These are phyloP conservation scores for Camelina hispida DNA, from an alignment of 345 rosid genomes.

Conservation along the genomic window DNA sequence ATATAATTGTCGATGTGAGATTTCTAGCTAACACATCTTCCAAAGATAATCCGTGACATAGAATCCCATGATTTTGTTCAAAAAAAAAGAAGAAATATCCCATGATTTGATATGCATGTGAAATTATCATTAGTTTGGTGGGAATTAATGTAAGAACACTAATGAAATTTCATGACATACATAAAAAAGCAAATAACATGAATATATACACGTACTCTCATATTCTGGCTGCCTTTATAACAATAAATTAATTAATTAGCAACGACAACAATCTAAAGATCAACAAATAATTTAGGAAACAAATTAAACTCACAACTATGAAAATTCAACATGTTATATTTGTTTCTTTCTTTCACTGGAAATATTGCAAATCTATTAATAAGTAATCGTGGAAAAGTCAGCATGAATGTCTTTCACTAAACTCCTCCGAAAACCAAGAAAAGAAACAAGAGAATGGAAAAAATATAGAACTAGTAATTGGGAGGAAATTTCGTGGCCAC, in stretches of 20 bases:
- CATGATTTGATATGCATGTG: no score
- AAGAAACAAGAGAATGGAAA: background rate
- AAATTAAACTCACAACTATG: background rate
- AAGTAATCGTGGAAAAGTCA: constrained; percentile 15
- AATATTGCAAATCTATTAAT: constrained; percentile 12
- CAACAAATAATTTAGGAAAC: background rate
- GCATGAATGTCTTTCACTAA: background rate
- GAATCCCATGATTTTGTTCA: no score
- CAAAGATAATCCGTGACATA: no score
- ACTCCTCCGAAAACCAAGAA: constrained; percentile 28
- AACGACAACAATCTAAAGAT: background rate
- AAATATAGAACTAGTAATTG: background rate
- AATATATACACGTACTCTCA: background rate
- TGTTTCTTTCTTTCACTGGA: background rate
- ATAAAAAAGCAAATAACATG: background rate
- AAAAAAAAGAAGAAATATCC: no score
- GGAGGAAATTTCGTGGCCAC: constrained; percentile 2
- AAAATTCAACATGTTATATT: background rate
- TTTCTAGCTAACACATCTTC: no score
- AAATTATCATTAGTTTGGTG: background rate
- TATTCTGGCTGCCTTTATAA: background rate
- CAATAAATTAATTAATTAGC: background rate
- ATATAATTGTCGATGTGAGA: no score
- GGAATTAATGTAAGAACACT: background rate
- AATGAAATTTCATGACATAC: background rate